Percentiles rank a stretch among this genome's conserved stretches.
These are phyloP conservation scores for Coniosporium tulheliwenetii DNA, from an alignment of 2,329 filamentous ascomycete genomes.

Conservation along the genomic window DNA sequence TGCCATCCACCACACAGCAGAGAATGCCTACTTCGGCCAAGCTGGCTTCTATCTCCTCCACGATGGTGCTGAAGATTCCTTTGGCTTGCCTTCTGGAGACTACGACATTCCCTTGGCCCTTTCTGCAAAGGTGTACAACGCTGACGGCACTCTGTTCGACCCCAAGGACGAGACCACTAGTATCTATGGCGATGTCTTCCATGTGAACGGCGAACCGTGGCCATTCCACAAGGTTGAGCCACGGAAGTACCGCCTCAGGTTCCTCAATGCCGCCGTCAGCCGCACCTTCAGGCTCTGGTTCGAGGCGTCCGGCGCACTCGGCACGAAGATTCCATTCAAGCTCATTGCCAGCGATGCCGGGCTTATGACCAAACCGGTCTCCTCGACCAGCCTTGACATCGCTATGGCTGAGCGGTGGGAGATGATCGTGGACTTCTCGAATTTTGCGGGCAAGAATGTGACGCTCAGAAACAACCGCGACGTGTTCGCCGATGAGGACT, in stretches of 20 bases:
- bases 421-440: slow-evolving; percentile 39
- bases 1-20: slow-evolving; percentile 27
- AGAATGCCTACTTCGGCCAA: slow-evolving; percentile 41
- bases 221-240: slow-evolving; percentile 43
- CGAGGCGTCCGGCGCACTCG: slow-evolving; percentile 15
- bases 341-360: slow-evolving; percentile 41
- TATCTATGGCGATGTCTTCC: slow-evolving; percentile 41
- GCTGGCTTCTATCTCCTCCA: slow-evolving; percentile 39
- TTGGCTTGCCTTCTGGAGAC: slow-evolving; percentile 34
- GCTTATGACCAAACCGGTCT: slow-evolving; percentile 30
- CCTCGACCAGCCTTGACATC: slow-evolving; percentile 26
- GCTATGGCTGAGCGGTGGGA: slow-evolving; percentile 44
- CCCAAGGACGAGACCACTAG: slow-evolving; percentile 28
- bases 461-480: slow-evolving; percentile 26
- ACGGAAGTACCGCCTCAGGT: slow-evolving; percentile 42
- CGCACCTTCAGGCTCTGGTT: slow-evolving; percentile 35
- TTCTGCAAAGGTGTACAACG: slow-evolving; percentile 34
- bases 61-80: slow-evolving; percentile 31
- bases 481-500: slow-evolving; percentile 32
- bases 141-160: slow-evolving; percentile 33
- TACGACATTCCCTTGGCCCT: slow-evolving; percentile 40
- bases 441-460: slow-evolving; percentile 32
- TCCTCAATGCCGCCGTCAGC: slow-evolving; percentile 35
- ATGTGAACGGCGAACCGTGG: slow-evolving; percentile 45
- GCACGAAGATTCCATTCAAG: slow-evolving; percentile 28